Conservation (phyloP, 768 basidiomycete genomes). For the Termitomyces sp. region DNA sequence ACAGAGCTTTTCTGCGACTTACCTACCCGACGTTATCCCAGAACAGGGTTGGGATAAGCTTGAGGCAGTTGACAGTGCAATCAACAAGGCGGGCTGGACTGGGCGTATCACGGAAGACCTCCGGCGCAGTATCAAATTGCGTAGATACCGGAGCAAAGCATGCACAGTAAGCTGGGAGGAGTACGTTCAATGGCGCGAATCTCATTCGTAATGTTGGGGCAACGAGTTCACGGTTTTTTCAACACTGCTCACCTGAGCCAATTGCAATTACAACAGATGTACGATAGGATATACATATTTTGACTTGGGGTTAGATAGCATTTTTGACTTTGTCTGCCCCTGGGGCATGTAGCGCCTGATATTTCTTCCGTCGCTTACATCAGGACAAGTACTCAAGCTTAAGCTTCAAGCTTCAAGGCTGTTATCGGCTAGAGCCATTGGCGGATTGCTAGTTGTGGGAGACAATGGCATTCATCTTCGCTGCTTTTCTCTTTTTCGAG, state of each 20-base stretch:
- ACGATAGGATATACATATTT: conserved; percentile 3
- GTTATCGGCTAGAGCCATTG: not conserved
- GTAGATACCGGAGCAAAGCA: conserved; percentile 76
- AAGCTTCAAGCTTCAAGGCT: no score
- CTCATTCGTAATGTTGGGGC: not conserved
- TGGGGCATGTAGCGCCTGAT: not conserved
- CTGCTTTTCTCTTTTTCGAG: no score
- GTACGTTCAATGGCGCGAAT: conserved; percentile 67
- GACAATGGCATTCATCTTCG: no score
- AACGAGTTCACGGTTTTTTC: not conserved
- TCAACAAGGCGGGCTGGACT: conserved; percentile 89
- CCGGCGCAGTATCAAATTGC: conserved; percentile 66
- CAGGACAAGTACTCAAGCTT: no score
- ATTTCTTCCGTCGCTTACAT: not conserved
- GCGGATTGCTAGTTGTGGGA: no score
- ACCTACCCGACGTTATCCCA: conserved; percentile 87
- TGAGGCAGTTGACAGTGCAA: conserved; percentile 87
- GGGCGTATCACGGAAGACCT: conserved; percentile 80
- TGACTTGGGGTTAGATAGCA: not conserved
- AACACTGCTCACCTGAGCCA: not conserved
- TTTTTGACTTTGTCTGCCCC: not conserved
- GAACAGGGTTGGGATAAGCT: conserved; percentile 94
- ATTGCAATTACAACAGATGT: conserved; percentile 5
- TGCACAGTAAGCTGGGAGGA: conserved; percentile 70
- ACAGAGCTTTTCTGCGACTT: conserved; percentile 76